Evolutionary conservation across 148 eudicot genomes (phyloP), one percentile per base, ranked within the genome.

Genomic region (Pharnaceum exiguum): DNA sequence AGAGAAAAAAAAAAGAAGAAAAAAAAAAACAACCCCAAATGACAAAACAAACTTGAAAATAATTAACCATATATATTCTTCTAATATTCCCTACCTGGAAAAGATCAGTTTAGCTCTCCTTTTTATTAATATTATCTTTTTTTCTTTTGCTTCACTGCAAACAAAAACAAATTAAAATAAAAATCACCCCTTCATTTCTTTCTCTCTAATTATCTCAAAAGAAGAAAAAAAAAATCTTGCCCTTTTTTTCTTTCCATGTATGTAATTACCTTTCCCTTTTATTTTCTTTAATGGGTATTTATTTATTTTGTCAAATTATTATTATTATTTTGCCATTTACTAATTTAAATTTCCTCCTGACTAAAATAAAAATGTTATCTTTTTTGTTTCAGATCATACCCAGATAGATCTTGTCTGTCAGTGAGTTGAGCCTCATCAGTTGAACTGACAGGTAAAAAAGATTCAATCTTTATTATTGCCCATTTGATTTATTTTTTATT

Each of bases 371-470:
- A 59, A 58, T 71, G 71, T 18, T 72, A 32, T 68, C 60, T 79
- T 79, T n/a, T 66, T 55, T 81, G 52, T 69, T 77, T 57, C 71
- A 77, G 83, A 84, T 87, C 78, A 81, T 65, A 56, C 71, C 71
- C 67, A 79, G 85, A 83, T 84, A n/a, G n/a, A n/a, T n/a, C n/a
- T n/a, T n/a, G n/a, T 85, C 69, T 76, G 64, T 51, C 53, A 60
- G 56, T 47, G 36, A 46, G 22, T 46, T 44, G 52, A 42, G 17
- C 32, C 66, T 73, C 68, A 70, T 59, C 71, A 56, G 66, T 46
- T 55, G 58, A 61, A 39, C 63, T 67, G 42, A 65, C 59, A 70
- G 74, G 74, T 70, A 70, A 33, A 32, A 30, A n/a, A n/a, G n/a
- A 1, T 47, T 29, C 23, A 52, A 44, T 21, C n/a, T n/a, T 13